These are phyloP conservation scores for Cordyceps farinosa DNA, from an alignment of 2,329 filamentous ascomycete species.

Conservation along the genomic window DNA sequence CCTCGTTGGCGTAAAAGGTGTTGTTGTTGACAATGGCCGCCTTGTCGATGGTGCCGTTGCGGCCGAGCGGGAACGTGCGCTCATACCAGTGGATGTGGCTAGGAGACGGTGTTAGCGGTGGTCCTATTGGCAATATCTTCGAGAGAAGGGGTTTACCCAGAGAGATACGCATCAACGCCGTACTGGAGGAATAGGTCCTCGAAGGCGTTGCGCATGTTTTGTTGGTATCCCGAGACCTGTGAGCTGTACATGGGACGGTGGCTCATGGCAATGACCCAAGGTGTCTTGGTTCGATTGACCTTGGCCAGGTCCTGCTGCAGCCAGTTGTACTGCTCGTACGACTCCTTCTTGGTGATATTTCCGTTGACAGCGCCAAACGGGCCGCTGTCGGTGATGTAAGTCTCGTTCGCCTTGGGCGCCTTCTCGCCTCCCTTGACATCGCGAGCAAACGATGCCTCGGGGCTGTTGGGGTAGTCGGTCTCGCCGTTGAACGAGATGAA, in stretches of 20 bases:
- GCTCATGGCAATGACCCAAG: slow-evolving; percentile 47
- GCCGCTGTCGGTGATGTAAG: slow-evolving; percentile 45
- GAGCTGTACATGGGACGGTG: slow-evolving; percentile 49
- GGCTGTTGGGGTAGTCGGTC: slow-evolving; percentile 48
- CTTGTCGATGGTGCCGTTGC: slow-evolving; percentile 37
- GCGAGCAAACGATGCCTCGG: slow-evolving; percentile 41
- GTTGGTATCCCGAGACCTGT: slow-evolving; percentile 41
- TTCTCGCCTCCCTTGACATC: slow-evolving; percentile 41
- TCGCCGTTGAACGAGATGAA: slow-evolving; percentile 47
- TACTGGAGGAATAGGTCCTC: slow-evolving; percentile 41
- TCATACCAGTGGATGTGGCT: slow-evolving; percentile 28
- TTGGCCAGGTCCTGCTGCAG: slow-evolving; percentile 41
- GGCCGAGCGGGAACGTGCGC: slow-evolving; percentile 22
- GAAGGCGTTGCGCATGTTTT: slow-evolving; percentile 41
- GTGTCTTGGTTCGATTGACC: slow-evolving; percentile 44
- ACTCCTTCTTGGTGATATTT: slow-evolving; percentile 36
- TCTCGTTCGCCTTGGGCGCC: slow-evolving; percentile 38
- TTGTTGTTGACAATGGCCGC: slow-evolving; percentile 42
- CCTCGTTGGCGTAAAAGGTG: slow-evolving; percentile 46
- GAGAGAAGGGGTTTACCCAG: slow-evolving; percentile 18
- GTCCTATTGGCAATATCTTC: neutral
- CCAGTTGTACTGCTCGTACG: slow-evolving; percentile 47
- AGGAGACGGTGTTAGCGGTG: neutral
- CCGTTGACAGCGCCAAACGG: slow-evolving; percentile 45
- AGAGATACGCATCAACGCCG: slow-evolving; percentile 45